Conservation (phyloP, 352 stramenopile genomes). For the Pythium aphanidermatum region DNA sequence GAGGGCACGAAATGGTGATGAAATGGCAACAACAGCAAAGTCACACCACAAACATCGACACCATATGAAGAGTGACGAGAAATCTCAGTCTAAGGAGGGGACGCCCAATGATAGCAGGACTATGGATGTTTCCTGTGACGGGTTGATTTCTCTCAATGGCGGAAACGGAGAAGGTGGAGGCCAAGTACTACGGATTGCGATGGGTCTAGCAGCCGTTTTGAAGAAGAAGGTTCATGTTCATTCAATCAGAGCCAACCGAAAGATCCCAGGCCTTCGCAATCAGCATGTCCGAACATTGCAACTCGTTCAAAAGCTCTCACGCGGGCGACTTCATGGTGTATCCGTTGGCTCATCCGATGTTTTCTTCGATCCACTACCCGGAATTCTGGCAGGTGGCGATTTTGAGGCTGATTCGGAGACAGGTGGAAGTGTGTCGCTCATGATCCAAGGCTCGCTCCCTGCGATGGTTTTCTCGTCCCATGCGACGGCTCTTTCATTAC, state of each 20-base stretch:
- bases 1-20: neutral
- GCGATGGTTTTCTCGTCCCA: constrained; percentile 31
- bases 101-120: too few species aligned
- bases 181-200: constrained; percentile 83
- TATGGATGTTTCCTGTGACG: too few species aligned
- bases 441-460: constrained; percentile 58
- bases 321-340: constrained; percentile 26
- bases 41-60: neutral
- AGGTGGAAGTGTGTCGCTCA: constrained; percentile 51
- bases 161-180: constrained; percentile 81
- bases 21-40: constrained; percentile 4
- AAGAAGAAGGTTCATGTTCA: constrained; percentile 53
- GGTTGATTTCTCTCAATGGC: constrained; percentile 35
- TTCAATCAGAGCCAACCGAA: constrained; percentile 71
- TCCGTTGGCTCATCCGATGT: constrained; percentile 44
- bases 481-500: constrained; percentile 25
- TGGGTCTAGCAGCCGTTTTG: constrained; percentile 61
- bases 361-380: constrained; percentile 23
- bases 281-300: constrained; percentile 82
- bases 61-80: neutral
- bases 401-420: constrained; percentile 39
- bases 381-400: constrained; percentile 6
- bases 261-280: constrained; percentile 62
- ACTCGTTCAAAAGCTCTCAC: constrained; percentile 35
- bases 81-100: constrained; percentile 10